Percentiles rank a stretch among this genome's conserved stretches.
phyloP scores from a whole-genome alignment of 129 eudicot species.

The Kitagawia praeruptora region DNA sequence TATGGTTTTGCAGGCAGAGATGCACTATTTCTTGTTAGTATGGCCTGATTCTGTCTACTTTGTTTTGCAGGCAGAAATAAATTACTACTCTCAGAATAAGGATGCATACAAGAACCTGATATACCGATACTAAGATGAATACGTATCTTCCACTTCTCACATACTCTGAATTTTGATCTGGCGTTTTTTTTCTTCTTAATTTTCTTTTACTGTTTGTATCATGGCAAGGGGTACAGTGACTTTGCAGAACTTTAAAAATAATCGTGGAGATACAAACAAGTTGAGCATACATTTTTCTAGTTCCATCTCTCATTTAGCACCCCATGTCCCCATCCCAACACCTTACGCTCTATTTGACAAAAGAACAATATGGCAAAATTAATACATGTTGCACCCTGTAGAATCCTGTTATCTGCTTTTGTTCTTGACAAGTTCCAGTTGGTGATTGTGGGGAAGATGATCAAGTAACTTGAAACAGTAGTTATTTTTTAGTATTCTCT shows the following conservation, averaged over 20 bases:
- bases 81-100: conserved; percentile 51
- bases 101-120: conserved; percentile 75
- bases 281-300: too few relatives aligned
- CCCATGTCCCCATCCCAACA: too few relatives aligned
- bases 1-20: conserved; percentile 59
- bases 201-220: neutral
- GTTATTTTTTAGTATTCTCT: too few relatives aligned
- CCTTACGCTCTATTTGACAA: too few relatives aligned
- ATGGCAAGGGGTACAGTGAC: neutral
- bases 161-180: neutral
- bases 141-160: neutral
- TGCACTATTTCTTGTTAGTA: neutral
- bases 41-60: neutral
- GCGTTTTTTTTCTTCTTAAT: neutral
- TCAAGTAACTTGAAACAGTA: too few relatives aligned
- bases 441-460: too few relatives aligned
- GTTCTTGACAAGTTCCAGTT: too few relatives aligned
- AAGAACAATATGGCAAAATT: too few relatives aligned
- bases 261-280: neutral
- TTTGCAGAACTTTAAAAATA: too few relatives aligned
- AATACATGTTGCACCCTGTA: too few relatives aligned
- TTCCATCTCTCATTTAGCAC: too few relatives aligned
- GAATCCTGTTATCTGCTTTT: too few relatives aligned
- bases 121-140: conserved; percentile 34
- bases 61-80: conserved; percentile 67